These are phyloP conservation scores for Ceratobasidium sp. DNA, from an alignment of 1,284 basidiomycete genomes.

Conservation along the genomic window DNA sequence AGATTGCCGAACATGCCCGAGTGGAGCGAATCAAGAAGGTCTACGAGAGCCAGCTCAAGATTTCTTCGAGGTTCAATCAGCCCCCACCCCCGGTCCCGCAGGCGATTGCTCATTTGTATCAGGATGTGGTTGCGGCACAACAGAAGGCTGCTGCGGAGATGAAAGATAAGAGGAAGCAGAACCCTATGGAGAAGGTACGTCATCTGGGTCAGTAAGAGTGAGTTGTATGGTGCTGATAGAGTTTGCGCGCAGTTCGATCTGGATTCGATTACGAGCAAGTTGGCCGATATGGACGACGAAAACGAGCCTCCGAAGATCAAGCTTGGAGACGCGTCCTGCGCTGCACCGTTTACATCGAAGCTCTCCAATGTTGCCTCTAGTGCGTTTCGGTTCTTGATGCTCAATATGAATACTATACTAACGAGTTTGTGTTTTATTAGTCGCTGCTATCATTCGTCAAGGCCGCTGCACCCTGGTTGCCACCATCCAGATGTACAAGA, in stretches of 20 bases:
- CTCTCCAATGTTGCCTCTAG: constrained; percentile 91
- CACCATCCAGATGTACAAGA: constrained; percentile 99
- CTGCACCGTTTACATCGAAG: constrained; percentile 96
- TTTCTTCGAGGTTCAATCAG: constrained; percentile 89
- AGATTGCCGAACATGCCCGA: constrained; percentile 91
- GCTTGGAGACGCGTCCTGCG: constrained; percentile 94
- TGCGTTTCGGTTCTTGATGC: constrained; percentile 57
- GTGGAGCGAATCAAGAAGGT: constrained; percentile 92
- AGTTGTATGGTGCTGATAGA: background rate
- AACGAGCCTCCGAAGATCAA: constrained; percentile 93
- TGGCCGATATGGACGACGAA: constrained; percentile 92
- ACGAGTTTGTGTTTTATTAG: constrained; percentile 59
- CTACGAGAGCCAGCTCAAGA: constrained; percentile 91
- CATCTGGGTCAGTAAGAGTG: too few relatives aligned
- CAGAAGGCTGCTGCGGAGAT: constrained; percentile 74
- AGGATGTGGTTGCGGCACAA: constrained; percentile 91
- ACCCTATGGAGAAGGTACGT: constrained; percentile 88
- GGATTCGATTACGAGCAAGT: constrained; percentile 84
- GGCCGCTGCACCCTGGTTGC: constrained; percentile 96
- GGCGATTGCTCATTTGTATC: constrained; percentile 83
- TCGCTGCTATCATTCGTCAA: constrained; percentile 95
- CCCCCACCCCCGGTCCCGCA: constrained; percentile 88
- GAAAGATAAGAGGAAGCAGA: constrained; percentile 74
- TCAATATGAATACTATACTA: background rate
- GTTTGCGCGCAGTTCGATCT: constrained; percentile 80